Evolutionary conservation across 1,284 basidiomycete species (phyloP).

Genomic region (Heterobasidion occidentale): DNA sequence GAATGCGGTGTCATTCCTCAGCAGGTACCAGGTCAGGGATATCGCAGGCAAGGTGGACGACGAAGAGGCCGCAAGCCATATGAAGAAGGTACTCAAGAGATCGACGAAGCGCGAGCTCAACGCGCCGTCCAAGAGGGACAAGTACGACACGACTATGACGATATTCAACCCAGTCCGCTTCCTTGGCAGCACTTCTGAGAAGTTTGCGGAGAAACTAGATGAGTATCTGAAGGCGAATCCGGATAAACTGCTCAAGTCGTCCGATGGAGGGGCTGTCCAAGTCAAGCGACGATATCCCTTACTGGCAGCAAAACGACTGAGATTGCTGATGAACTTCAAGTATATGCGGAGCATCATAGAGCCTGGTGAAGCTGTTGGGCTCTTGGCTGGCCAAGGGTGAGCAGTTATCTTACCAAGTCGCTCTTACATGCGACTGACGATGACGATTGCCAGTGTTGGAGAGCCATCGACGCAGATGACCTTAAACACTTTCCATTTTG

Average conservation of each 20-base stretch:
- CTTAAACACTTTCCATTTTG: conserved; percentile 99
- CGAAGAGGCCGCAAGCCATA: conserved; percentile 66
- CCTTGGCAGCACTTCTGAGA: conserved; percentile 91
- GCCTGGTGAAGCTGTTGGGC: conserved; percentile 95
- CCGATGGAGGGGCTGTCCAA: conserved; percentile 18
- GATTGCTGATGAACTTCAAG: conserved; percentile 78
- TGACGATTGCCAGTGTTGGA: conserved; percentile 61
- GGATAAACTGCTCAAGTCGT: conserved; percentile 61
- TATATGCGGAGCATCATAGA: conserved; percentile 94
- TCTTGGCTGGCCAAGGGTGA: conserved; percentile 96
- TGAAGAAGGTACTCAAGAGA: conserved; percentile 88
- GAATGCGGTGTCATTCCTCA: conserved; percentile 79
- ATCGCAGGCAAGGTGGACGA: conserved; percentile 59
- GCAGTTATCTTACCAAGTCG: conserved; percentile 12
- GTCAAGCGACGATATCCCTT: conserved; percentile 40
- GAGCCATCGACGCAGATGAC: conserved; percentile 99
- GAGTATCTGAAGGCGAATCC: conserved; percentile 81
- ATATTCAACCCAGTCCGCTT: conserved; percentile 74
- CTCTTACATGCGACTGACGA: conserved; percentile 6
- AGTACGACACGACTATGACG: conserved; percentile 71
- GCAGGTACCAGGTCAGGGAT: conserved; percentile 62
- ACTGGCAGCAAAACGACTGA: conserved; percentile 60
- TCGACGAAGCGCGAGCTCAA: conserved; percentile 41
- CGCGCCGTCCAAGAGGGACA: conserved; percentile 36
- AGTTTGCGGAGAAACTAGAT: conserved; percentile 79